Base-by-base conservation (phyloP, 106 monocot genomes). In the Ottelia alismoides region DNA sequence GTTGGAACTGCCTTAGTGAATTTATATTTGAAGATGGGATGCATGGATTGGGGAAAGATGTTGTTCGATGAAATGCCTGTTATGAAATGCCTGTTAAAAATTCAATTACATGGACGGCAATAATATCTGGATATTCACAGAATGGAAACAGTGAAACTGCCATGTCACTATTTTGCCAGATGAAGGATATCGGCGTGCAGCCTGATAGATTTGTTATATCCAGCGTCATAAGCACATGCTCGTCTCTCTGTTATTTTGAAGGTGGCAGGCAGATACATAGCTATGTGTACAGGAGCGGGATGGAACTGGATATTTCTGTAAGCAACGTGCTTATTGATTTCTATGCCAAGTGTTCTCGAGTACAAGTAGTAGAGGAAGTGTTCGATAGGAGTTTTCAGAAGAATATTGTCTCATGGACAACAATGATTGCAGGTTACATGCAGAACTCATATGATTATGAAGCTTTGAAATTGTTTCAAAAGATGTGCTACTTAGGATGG, bases 391-490 rank as follows among this genome's bases (percentile, higher is more conserved):
- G 80, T 55, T 18, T 3, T 25, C n/a, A 24, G 2, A 74, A 54
- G 51, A 80, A 90, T 26, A 58, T 90, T 57, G 84, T 90, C 16
- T 75, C 89, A 6, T 90, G 89, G 89, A 90, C 83, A 2, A 80
- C 80, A 14, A 76, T 90, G 77, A 84, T 90, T 47, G 53, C 74
- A 1, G 83, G 80, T 11, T 84, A 77, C 62, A 84, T 84, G 84
- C 89, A 90, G 53, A 90, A 75, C 45, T 77, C 74, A 17, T 66
- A 31, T 20, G 65, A 90, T 45, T 4, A 4, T 20, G 77, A 75
- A 62, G 68, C 84, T 0, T 65, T 80, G 22, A 22, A 0, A 24
- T 61, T 84, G n/a, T 35, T 84, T 84, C 60, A n/a, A 6, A 60
- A 80, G 27, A 90, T 90, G 84, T 56, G 17, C 30, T 31, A 47